Percentiles rank a stretch among this genome's conserved stretches.
Conservation (phyloP, 169 alveolate species). For the Ichthyophthirius multifiliis region DNA sequence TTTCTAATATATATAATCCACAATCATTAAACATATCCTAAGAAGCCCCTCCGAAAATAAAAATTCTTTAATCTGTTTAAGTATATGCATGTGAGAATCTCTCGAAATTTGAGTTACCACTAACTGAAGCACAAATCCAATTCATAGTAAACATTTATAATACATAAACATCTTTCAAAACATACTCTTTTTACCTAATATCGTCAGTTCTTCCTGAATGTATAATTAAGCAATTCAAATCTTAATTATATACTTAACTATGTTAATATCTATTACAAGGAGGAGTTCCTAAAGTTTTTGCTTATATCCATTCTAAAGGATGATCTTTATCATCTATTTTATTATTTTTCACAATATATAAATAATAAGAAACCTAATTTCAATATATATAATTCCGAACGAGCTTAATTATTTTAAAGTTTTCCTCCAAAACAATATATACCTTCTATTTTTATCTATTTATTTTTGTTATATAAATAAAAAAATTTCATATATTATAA, state of each 20-base stretch:
- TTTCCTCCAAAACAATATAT: constrained; percentile 2
- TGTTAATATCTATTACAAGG: background rate
- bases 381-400: background rate
- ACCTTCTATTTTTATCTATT: background rate
- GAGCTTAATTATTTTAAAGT: background rate
- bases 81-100: background rate
- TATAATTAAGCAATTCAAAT: background rate
- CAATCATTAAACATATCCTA: background rate
- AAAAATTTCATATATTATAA: background rate
- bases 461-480: background rate
- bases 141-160: background rate
- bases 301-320: background rate
- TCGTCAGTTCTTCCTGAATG: background rate
- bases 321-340: background rate
- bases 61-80: background rate
- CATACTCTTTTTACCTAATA: background rate
- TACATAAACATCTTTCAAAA: background rate
- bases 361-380: background rate
- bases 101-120: background rate
- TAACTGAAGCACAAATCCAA: background rate
- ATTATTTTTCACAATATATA: too few relatives aligned
- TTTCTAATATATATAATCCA: background rate
- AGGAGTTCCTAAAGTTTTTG: background rate
- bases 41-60: background rate
- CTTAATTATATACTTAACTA: background rate